phyloP scores from a whole-genome alignment of 2,329 filamentous ascomycete species.

The Talaromyces sp. region DNA sequence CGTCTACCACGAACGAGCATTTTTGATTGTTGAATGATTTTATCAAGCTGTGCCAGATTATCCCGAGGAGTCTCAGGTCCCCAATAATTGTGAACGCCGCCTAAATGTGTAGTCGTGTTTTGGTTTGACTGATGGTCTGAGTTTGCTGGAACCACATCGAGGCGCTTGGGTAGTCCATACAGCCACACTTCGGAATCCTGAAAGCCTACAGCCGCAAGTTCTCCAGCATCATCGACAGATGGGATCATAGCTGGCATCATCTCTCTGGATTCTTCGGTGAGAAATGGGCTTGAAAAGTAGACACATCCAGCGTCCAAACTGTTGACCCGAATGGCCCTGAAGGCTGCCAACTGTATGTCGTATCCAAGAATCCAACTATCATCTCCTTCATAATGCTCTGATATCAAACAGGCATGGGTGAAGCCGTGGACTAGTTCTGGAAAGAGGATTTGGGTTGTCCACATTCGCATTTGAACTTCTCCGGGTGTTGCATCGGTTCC shows the following conservation, averaged over 20 bases:
- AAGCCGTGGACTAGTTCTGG: slow-evolving; percentile 79
- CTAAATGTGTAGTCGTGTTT: slow-evolving; percentile 13
- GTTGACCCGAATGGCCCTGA: slow-evolving; percentile 74
- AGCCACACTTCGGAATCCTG: slow-evolving; percentile 73
- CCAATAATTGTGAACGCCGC: slow-evolving; percentile 21
- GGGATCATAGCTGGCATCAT: slow-evolving; percentile 70
- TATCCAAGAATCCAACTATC: slow-evolving; percentile 78
- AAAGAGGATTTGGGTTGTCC: slow-evolving; percentile 84
- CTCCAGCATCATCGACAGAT: slow-evolving; percentile 68
- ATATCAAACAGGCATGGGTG: slow-evolving; percentile 72
- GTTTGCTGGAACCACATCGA: slow-evolving; percentile 59
- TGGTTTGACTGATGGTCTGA: slow-evolving; percentile 8
- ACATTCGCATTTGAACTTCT: slow-evolving; percentile 72
- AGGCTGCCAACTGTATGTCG: slow-evolving; percentile 74
- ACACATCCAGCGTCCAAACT: slow-evolving; percentile 75
- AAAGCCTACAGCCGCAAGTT: slow-evolving; percentile 74
- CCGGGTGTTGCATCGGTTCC: slow-evolving; percentile 52
- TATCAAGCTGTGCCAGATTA: slow-evolving; percentile 35
- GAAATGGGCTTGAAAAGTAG: slow-evolving; percentile 72
- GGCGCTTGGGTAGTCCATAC: slow-evolving; percentile 74
- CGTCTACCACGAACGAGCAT: slow-evolving; percentile 69
- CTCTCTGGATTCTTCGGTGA: slow-evolving; percentile 53
- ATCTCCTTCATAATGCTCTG: slow-evolving; percentile 56
- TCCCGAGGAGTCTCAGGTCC: slow-evolving; percentile 19
- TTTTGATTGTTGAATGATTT: slow-evolving; percentile 56